Evolutionary conservation across 2,329 filamentous ascomycete genomes (phyloP).

Genomic region (Colletotrichum coccodes): DNA sequence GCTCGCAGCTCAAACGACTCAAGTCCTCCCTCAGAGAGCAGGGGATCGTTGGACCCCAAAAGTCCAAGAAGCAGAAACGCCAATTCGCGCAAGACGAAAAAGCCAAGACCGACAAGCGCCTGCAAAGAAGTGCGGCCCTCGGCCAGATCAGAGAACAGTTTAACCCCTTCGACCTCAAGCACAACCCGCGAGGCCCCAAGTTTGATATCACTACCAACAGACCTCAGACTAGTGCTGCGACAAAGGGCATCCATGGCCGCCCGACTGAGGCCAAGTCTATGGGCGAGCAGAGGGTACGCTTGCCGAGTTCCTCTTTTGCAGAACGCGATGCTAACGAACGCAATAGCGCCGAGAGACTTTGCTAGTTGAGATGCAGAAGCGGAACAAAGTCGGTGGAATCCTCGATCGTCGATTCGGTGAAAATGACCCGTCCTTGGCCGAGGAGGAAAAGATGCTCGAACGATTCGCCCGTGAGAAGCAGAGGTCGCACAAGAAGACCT

Average conservation of each 20-base stretch:
- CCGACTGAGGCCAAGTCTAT: slow-evolving; percentile 87
- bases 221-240: slow-evolving; percentile 59
- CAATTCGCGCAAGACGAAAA: slow-evolving; percentile 74
- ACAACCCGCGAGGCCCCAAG: slow-evolving; percentile 80
- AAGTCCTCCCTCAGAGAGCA: slow-evolving; percentile 91
- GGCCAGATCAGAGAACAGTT: slow-evolving; percentile 92
- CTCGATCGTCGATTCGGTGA: slow-evolving; percentile 95
- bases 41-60: slow-evolving; percentile 88
- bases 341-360: slow-evolving; percentile 80
- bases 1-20: slow-evolving; percentile 95
- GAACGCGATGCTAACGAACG: neutral
- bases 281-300: slow-evolving; percentile 81
- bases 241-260: slow-evolving; percentile 73
- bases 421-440: slow-evolving; percentile 91
- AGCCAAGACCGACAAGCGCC: slow-evolving; percentile 75
- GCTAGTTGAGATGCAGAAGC: slow-evolving; percentile 87
- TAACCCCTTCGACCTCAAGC: slow-evolving; percentile 97
- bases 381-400: slow-evolving; percentile 92
- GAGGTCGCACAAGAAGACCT: slow-evolving; percentile 77
- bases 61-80: slow-evolving; percentile 95
- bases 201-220: slow-evolving; percentile 83
- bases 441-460: slow-evolving; percentile 91
- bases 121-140: slow-evolving; percentile 81
- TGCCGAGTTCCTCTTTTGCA: slow-evolving; percentile 29
- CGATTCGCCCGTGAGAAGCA: slow-evolving; percentile 91